A percentile compares a stretch with the other conserved stretches of the same genome.
Evolutionary conservation across 805 yeast genomes (phyloP).

Genomic region (Crinitomyces ghanaensis): DNA sequence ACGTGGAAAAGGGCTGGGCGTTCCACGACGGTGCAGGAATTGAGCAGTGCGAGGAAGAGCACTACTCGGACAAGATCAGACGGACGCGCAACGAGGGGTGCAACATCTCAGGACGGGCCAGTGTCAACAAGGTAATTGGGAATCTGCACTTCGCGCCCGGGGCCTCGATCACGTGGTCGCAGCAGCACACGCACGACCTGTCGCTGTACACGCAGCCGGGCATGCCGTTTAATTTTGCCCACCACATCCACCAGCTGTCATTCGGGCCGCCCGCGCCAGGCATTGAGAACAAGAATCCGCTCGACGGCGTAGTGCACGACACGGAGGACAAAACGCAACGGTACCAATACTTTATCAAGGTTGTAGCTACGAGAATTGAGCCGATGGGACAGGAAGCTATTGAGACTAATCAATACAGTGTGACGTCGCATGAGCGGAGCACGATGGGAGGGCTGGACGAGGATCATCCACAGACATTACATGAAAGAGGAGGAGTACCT

Average conservation of each 20-base stretch:
- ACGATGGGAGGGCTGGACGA: constrained; percentile 76
- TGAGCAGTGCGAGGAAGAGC: constrained; percentile 84
- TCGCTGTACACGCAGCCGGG: constrained; percentile 51
- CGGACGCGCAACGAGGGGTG: constrained; percentile 74
- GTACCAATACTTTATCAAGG: constrained; percentile 72
- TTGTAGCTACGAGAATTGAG: constrained; percentile 82
- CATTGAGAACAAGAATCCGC: constrained; percentile 47
- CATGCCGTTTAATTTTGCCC: constrained; percentile 62
- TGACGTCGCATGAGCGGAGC: constrained; percentile 80
- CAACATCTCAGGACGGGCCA: constrained; percentile 66
- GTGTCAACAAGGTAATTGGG: constrained; percentile 78
- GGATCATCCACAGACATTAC: constrained; percentile 74
- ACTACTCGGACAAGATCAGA: constrained; percentile 56
- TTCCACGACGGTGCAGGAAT: constrained; percentile 81
- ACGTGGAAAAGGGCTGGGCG: constrained; percentile 70
- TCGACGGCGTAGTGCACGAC: constrained; percentile 40
- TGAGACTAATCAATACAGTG: constrained; percentile 86
- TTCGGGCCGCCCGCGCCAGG: constrained; percentile 54
- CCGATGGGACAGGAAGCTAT: constrained; percentile 39
- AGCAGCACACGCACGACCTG: constrained; percentile 69
- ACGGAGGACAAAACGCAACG: constrained; percentile 45
- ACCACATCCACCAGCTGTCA: constrained; percentile 65
- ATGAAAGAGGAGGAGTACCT: constrained; percentile 76
- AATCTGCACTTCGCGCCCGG: constrained; percentile 96
- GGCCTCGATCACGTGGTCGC: constrained; percentile 44